These are phyloP conservation scores for Bauhinia variegata DNA, from an alignment of 306 rosid species.

Conservation along the genomic window DNA sequence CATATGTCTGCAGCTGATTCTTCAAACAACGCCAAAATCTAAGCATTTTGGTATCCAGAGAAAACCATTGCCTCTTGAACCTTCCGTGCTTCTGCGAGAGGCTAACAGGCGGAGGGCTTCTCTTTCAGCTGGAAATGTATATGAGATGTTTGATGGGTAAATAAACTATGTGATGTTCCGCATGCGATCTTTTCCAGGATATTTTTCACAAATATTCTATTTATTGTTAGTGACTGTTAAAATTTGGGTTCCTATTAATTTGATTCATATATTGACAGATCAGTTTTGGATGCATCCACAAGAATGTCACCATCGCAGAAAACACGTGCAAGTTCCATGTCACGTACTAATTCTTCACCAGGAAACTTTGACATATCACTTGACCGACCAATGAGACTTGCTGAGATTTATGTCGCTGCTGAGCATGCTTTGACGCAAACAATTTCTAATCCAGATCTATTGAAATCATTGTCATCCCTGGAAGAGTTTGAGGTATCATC, in stretches of 20 bases:
- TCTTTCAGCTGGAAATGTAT: constrained; percentile 84
- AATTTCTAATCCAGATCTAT: constrained; percentile 63
- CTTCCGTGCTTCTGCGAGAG: constrained; percentile 87
- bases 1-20: constrained; percentile 66
- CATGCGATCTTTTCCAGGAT: constrained; percentile 31
- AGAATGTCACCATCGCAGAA: constrained; percentile 69
- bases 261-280: constrained; percentile 69
- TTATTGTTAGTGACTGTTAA: constrained; percentile 18
- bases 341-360: constrained; percentile 93
- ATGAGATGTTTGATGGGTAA: constrained; percentile 87
- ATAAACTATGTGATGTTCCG: constrained; percentile 45
- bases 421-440: constrained; percentile 85
- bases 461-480: constrained; percentile 72
- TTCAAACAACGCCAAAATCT: constrained; percentile 65
- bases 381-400: constrained; percentile 97
- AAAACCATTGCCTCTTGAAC: constrained; percentile 94
- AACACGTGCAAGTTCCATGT: constrained; percentile 60
- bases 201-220: constrained; percentile 10
- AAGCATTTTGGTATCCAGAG: constrained; percentile 87
- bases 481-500: constrained; percentile 88
- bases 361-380: constrained; percentile 78
- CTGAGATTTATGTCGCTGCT: constrained; percentile 89
- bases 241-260: constrained; percentile 43
- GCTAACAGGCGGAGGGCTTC: constrained; percentile 98
- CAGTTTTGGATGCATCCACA: constrained; percentile 68